Base-by-base conservation (phyloP, 805 yeast genomes). In the Pichia nakasei region DNA sequence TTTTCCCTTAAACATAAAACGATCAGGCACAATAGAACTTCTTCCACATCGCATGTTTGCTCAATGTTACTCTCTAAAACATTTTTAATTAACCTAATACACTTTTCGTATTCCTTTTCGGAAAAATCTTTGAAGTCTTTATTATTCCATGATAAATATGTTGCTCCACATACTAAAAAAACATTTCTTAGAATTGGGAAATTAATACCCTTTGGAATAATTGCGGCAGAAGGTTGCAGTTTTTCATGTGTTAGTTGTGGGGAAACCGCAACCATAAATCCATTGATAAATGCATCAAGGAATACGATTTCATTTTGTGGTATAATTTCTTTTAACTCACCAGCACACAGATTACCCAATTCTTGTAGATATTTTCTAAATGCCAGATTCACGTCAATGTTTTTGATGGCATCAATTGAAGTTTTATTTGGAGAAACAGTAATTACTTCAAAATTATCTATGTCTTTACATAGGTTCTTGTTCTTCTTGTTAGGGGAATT, bases 81-180 rank as follows among this genome's bases (percentile, higher is more conserved):
- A 7, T 22, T 9, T 9, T 22, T 22, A 22, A 22, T 22, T 9
- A 24, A 9, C 11, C 11, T 12, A 24, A 24, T 24, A 24, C 27
- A 24, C 11, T 24, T 24, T 12, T 24, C 9, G 9, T 22, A 22
- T 22, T 22, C 9, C 9, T 7, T 7, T 22, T 22, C 26, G 6
- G 26, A 22, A 22, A 22, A 22, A 7, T 22, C 26, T 22, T 22
- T 22, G 9, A 22, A 22, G 6, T 22, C 9, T 22, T 6, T 7
- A 4, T 26, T 19, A 22, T 39, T 29, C 5, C 40, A 29, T 19
- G 21, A 41, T 5, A 68, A 45, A 47, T 53, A 67, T 0, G 72
- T 53, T 4, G 69, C 67, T 5, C 73, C 75, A 53, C 73, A 69
- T 11, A 70, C 64, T 38, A 59, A 50, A 15, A 67, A 68, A 3